Conservation (phyloP, 805 yeast species). For the Starmera amethionina region DNA sequence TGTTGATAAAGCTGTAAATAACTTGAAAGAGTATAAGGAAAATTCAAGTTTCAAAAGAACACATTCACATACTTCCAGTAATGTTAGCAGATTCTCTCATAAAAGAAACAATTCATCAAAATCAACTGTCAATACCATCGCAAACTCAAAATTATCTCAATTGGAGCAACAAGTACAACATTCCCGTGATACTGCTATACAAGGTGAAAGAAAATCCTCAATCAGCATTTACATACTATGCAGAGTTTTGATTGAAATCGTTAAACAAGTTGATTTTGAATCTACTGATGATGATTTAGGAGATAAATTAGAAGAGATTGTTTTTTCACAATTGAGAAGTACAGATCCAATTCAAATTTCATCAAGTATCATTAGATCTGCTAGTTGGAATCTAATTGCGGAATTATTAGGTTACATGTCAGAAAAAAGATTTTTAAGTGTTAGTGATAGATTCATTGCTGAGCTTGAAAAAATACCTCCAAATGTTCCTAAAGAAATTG, state of each 20-base stretch:
- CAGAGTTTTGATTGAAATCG: constrained; percentile 87
- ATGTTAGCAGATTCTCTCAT: constrained; percentile 29
- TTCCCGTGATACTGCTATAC: constrained; percentile 59
- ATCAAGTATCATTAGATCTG: constrained; percentile 66
- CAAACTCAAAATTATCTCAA: constrained; percentile 48
- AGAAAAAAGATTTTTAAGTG: constrained; percentile 69
- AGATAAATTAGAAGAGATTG: constrained; percentile 83
- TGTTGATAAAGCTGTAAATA: constrained; percentile 30
- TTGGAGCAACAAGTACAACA: constrained; percentile 27
- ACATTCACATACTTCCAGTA: constrained; percentile 21
- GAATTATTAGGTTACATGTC: constrained; percentile 88
- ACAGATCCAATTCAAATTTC: constrained; percentile 71
- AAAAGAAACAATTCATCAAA: constrained; percentile 42
- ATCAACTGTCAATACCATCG: constrained; percentile 26
- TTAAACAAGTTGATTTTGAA: constrained; percentile 73
- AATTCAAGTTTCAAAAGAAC: constrained; percentile 12
- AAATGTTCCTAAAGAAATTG: constrained; percentile 35
- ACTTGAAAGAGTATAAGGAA: constrained; percentile 22
- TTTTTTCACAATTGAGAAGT: constrained; percentile 77
- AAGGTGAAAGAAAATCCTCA: constrained; percentile 78
- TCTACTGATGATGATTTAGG: constrained; percentile 70
- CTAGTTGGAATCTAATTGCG: constrained; percentile 92
- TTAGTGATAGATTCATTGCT: constrained; percentile 87
- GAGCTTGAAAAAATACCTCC: constrained; percentile 79
- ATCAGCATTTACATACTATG: constrained; percentile 84